Percentiles rank a stretch among this genome's conserved stretches.
These are phyloP conservation scores for Exophiala sp. DNA, from an alignment of 2,329 filamentous ascomycete species.

Conservation along the genomic window DNA sequence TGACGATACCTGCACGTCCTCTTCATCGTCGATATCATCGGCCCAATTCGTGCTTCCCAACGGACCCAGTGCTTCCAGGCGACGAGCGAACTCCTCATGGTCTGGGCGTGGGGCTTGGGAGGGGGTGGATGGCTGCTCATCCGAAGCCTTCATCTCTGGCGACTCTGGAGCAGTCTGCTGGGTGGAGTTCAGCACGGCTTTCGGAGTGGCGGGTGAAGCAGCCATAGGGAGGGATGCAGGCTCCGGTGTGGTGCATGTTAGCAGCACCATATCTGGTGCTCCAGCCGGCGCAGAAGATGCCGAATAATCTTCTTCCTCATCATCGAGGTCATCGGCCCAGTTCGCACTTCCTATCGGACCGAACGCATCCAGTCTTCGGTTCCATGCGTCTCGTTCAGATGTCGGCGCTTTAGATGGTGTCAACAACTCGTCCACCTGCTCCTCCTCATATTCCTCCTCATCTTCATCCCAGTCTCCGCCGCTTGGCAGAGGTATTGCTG, in stretches of 20 bases:
- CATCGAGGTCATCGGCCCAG: neutral
- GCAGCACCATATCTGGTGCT: too few species aligned
- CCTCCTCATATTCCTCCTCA: neutral
- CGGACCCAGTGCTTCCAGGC: neutral
- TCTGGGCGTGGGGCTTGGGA: neutral
- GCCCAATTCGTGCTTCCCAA: conserved; percentile 1
- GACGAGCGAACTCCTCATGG: neutral
- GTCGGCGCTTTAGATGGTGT: neutral
- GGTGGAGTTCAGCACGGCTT: too few species aligned
- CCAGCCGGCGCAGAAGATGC: too few species aligned
- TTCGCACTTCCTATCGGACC: neutral
- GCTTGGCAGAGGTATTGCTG: neutral
- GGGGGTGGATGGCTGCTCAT: neutral
- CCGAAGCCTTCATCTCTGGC: neutral
- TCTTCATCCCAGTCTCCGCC: neutral
- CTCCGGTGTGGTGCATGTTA: too few species aligned
- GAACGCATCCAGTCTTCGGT: neutral
- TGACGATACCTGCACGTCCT: neutral
- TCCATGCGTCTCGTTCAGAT: neutral
- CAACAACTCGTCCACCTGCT: neutral
- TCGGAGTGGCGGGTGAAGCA: too few species aligned
- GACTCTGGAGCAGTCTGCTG: neutral
- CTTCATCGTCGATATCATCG: conserved; percentile 5
- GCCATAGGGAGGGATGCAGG: too few species aligned
- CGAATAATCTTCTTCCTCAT: neutral